Evolutionary conservation across 495 filamentous ascomycete genomes (phyloP), one percentile per base, ranked within the genome.

Genomic region (Talaromyces nanjingensis): DNA sequence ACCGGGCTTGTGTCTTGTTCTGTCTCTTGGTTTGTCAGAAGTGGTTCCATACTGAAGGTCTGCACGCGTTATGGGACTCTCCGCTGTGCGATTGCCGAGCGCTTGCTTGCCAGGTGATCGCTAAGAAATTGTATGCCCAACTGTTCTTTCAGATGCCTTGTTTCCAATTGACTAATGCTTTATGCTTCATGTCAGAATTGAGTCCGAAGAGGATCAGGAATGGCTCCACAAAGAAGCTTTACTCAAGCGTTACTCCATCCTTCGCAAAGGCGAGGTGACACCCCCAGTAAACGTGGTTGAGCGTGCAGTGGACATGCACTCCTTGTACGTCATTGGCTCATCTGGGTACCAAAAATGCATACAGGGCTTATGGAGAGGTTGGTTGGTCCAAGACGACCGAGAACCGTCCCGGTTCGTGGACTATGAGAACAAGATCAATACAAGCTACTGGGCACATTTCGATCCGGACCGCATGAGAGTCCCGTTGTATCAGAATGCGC

Each of bases 321-420:
- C 93, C 6, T 77, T 97, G 20, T 81, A 85, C 27, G 83, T 98
- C 29, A 97, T 97, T 64, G 89, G 90, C 16, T 91, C 88, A 14
- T 90, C 90, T 1, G 92, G 93, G n/a, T 98, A 97, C 69, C 94
- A 98, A 69, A 94, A 89, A 73, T 97, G 93, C 70, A 91, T 97
- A 69, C 84, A 80, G 54, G 93, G 91, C 68, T 87, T 98, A 57
- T 98, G 94, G 94, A 84, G 83, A 63, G 94, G 94, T 47, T 98
- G 94, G 94, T 82, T 97, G n/a, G 85, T 93, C 11, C 94, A 98
- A 70, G 90, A 98, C 65, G 90, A 96, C 62, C 84, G 90, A 47
- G 92, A 98, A 68, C 91, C 93, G 4, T 85, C 86, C 12, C 87
- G 84, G 25, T 98, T 98, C 68, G 83, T 96, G 27, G 85, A 89